Evolutionary conservation across 306 rosid species (phyloP), one percentile per base, ranked within the genome.

Genomic region (Chamaecrista fasciculata): DNA sequence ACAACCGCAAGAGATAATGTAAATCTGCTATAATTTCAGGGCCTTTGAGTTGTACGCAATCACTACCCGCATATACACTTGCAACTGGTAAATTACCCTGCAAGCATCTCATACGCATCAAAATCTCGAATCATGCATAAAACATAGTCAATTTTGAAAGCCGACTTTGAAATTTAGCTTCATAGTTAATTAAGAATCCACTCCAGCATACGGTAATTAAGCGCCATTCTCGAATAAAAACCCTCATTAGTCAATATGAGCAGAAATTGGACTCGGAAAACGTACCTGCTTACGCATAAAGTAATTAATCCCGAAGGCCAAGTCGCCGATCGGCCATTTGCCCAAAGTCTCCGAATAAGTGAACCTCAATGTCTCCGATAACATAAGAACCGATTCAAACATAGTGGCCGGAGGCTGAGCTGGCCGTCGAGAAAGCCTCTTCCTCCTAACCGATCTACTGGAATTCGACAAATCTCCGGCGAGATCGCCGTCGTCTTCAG

Each of bases 301-400:
- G 77, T 86, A 91, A 66, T 88, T 91, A 69, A 91, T 84, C 6
- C 95, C 97, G 37, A 91, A 91, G 20, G 97, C 95, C 82, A 88
- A 73, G 77, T 91, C 95, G 20, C 89, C 92, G 66, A 91, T 86
- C 71, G 92, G 95, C 97, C 95, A 91, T 65, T 91, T 91, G 2
- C 92, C 97, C 34, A 91, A 67, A 33, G 95, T 91, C 67, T 91
- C 92, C 0, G 97, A 76, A 69, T 91, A 88, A 7, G 94, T 86
- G 52, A 82, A 91, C 70, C 95, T 82, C 56, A 91, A 72, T 18
- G 91, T 91, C 62, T 91, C 97, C 47, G 95, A 84, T 9, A 91
- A 42, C 63, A 85, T 91, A 20, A 80, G 73, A 42, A 91, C 77
- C 23, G 97, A 82, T 76, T 91, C 95, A 20, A 86, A 65, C 75